Percentiles rank a stretch among this genome's conserved stretches.
phyloP scores from a whole-genome alignment of 108 stramenopile species.

The Fistulifera solaris region DNA sequence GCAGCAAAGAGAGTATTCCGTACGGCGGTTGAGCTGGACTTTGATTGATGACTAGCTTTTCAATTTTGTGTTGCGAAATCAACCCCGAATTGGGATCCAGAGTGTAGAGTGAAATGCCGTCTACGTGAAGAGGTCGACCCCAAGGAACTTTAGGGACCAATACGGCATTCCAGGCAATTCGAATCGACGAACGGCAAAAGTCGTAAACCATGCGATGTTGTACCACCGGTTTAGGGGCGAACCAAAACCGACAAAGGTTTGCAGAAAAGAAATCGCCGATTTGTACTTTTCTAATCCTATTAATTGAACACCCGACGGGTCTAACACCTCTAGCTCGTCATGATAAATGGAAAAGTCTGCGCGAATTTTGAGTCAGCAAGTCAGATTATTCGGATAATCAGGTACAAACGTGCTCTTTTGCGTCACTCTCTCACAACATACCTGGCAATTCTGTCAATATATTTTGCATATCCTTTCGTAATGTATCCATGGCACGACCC shows the following conservation, averaged over 20 bases:
- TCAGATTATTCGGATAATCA: neutral
- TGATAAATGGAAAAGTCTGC: constrained; percentile 73
- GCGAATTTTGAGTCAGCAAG: neutral
- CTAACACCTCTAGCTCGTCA: constrained; percentile 39
- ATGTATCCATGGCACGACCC: constrained; percentile 68
- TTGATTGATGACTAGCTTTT: constrained; percentile 66
- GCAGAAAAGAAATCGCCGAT: constrained; percentile 36
- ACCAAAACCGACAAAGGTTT: constrained; percentile 46
- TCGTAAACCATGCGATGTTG: constrained; percentile 80
- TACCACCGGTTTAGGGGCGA: constrained; percentile 34
- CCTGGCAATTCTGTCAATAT: constrained; percentile 54
- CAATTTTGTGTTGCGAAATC: constrained; percentile 66
- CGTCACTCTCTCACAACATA: constrained; percentile 20
- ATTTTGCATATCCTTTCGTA: constrained; percentile 62
- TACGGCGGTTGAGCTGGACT: constrained; percentile 58
- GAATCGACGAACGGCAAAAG: constrained; percentile 56
- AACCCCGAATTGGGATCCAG: constrained; percentile 50
- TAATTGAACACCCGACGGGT: constrained; percentile 55
- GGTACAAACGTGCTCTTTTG: neutral
- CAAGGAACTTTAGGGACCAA: constrained; percentile 53
- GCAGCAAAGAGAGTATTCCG: constrained; percentile 31
- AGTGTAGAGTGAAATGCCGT: constrained; percentile 68
- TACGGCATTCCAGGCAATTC: constrained; percentile 63
- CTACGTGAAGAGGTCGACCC: constrained; percentile 47
- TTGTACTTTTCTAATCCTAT: constrained; percentile 60